phyloP scores from a whole-genome alignment of 106 monocot species.

The Amphibolis antarctica region DNA sequence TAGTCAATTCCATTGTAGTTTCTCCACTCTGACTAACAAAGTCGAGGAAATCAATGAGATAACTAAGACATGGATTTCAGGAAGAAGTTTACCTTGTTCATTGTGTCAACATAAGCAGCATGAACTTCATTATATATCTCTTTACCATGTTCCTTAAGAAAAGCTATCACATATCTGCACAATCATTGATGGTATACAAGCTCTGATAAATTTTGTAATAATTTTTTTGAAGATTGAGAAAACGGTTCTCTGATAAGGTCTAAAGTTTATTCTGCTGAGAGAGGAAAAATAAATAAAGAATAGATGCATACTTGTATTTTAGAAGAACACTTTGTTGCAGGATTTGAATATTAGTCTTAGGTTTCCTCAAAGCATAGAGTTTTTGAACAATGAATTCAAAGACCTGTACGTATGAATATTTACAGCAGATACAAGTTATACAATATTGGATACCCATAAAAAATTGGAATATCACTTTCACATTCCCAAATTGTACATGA shows the following conservation, averaged over 20 bases:
- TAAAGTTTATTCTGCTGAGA: background rate
- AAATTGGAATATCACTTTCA: background rate
- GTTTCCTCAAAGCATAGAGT: constrained; percentile 93
- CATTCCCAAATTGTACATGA: too few relatives aligned
- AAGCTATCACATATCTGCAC: constrained; percentile 61
- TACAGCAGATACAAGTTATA: background rate
- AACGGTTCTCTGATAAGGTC: too few relatives aligned
- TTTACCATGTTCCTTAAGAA: constrained; percentile 85
- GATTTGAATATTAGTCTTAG: constrained; percentile 98
- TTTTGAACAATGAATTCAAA: constrained; percentile 97
- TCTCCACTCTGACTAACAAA: background rate
- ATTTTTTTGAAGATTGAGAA: too few relatives aligned
- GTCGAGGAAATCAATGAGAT: background rate
- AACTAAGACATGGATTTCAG: background rate
- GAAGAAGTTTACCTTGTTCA: constrained; percentile 71
- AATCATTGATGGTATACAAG: background rate
- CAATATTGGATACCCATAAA: background rate
- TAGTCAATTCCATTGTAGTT: background rate
- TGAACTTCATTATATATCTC: constrained; percentile 91
- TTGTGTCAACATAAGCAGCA: constrained; percentile 91
- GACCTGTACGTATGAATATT: constrained; percentile 22
- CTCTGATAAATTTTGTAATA: background rate
- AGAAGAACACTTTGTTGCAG: constrained; percentile 98
- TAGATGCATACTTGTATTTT: constrained; percentile 74
- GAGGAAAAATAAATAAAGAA: background rate